These are phyloP conservation scores for Proliferodiscus dingleyae DNA, from an alignment of 2,329 filamentous ascomycete species.

Conservation along the genomic window DNA sequence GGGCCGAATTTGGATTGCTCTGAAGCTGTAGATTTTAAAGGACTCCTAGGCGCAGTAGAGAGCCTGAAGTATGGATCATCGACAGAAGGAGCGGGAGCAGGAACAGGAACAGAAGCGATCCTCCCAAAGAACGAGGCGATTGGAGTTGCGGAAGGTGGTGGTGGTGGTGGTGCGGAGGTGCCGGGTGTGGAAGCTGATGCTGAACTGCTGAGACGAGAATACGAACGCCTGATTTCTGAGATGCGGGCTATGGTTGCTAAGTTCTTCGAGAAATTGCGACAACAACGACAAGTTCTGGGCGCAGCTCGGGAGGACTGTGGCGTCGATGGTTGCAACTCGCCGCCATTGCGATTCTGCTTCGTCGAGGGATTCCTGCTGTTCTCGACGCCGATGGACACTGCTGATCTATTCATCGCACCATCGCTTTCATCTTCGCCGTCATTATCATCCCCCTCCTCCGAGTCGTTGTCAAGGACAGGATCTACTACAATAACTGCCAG, in stretches of 20 bases:
- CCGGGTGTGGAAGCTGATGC: neutral
- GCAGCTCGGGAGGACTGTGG: too few species aligned
- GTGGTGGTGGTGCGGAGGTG: neutral
- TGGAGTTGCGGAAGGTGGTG: neutral
- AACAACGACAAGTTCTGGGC: too few species aligned
- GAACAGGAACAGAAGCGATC: too few species aligned
- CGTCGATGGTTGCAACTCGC: too few species aligned
- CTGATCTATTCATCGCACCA: neutral
- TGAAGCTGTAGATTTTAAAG: constrained; percentile 16
- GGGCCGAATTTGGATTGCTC: constrained; percentile 18
- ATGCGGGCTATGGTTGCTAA: neutral
- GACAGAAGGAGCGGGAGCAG: too few species aligned
- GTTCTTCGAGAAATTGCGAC: too few species aligned
- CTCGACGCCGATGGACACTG: neutral
- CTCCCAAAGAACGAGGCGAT: too few species aligned
- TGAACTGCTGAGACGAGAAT: neutral
- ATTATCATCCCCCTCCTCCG: too few species aligned
- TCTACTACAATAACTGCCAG: neutral
- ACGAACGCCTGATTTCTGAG: neutral
- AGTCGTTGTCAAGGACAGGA: too few species aligned
- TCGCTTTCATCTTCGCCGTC: constrained; percentile 5
- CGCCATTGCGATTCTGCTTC: constrained; percentile 16
- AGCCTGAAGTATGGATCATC: too few species aligned
- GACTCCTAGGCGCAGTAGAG: constrained; percentile 6
- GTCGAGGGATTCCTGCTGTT: constrained; percentile 20